Percentiles rank a stretch among this genome's conserved stretches.
phyloP scores from a whole-genome alignment of 768 basidiomycete genomes.

The Hygrocybe coccinea region DNA sequence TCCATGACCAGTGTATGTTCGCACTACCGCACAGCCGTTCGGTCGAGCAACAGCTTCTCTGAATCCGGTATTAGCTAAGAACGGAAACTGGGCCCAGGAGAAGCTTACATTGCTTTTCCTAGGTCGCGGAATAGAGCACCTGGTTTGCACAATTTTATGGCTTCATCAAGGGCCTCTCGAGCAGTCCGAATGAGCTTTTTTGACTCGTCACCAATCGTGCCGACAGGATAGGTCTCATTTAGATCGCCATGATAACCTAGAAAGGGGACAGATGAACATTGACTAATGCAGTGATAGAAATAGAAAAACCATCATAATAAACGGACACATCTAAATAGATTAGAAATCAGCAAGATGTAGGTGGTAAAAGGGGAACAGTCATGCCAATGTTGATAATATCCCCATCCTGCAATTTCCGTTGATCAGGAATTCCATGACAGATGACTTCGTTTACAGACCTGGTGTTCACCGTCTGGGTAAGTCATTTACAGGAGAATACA shows the following conservation, averaged over 20 bases:
- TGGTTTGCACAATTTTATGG: slow-evolving; percentile 91
- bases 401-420: slow-evolving; percentile 77
- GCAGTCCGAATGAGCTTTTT: slow-evolving; percentile 77
- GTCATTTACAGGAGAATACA: background rate
- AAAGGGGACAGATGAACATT: background rate
- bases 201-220: slow-evolving; percentile 77
- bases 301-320: slow-evolving; percentile 62
- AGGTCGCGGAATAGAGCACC: slow-evolving; percentile 86
- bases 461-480: slow-evolving; percentile 5
- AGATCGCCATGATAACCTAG: slow-evolving; percentile 88
- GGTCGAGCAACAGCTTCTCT: slow-evolving; percentile 83
- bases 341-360: slow-evolving; percentile 7
- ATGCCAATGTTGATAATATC: slow-evolving; percentile 94
- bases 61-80: slow-evolving; percentile 7
- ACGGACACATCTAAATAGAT: slow-evolving; percentile 61
- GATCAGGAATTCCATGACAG: slow-evolving; percentile 95
- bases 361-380: slow-evolving; percentile 17
- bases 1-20: slow-evolving; percentile 89
- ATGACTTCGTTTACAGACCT: slow-evolving; percentile 94
- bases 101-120: slow-evolving; percentile 77
- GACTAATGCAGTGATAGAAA: slow-evolving; percentile 2
- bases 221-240: slow-evolving; percentile 90
- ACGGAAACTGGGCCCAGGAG: slow-evolving; percentile 1
- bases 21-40: slow-evolving; percentile 84
- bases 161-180: slow-evolving; percentile 77